Conservation (phyloP, 306 rosid species). For the Parietaria judaica region DNA sequence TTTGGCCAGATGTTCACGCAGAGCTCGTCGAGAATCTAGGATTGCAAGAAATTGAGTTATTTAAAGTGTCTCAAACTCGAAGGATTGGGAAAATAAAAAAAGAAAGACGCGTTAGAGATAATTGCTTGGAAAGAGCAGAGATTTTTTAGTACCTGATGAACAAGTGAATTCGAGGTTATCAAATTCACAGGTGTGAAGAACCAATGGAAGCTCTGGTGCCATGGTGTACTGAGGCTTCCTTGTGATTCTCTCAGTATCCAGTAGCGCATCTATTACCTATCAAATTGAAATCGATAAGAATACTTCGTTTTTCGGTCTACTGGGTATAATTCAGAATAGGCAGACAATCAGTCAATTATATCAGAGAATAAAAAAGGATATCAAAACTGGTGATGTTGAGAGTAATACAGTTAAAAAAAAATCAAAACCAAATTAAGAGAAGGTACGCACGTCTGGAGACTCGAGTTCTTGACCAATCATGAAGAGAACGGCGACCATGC, state of each 20-base stretch:
- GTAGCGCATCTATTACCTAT: slow-evolving; percentile 62
- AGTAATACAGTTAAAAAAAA: background rate
- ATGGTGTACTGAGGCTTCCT: slow-evolving; percentile 83
- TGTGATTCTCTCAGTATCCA: slow-evolving; percentile 43
- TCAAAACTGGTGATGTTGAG: no score
- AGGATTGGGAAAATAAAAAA: background rate
- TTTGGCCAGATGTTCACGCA: slow-evolving; percentile 47
- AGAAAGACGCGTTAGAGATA: background rate
- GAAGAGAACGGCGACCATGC: slow-evolving; percentile 81
- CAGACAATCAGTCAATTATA: background rate
- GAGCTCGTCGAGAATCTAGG: slow-evolving; percentile 55
- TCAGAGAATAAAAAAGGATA: no score
- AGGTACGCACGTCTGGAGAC: slow-evolving; percentile 67
- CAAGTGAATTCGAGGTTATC: slow-evolving; percentile 60
- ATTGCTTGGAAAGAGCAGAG: background rate
- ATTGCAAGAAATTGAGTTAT: slow-evolving; percentile 12
- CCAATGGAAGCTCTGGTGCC: slow-evolving; percentile 85
- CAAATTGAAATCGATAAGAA: slow-evolving; percentile 23
- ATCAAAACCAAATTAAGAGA: slow-evolving; percentile 11
- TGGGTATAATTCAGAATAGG: background rate
- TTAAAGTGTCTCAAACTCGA: background rate
- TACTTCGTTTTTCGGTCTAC: background rate
- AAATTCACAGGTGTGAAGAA: slow-evolving; percentile 86
- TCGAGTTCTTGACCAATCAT: slow-evolving; percentile 85
- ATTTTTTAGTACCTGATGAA: slow-evolving; percentile 54